A percentile compares a stretch with the other conserved stretches of the same genome.
phyloP scores from a whole-genome alignment of 1,284 basidiomycete species.

The Phellinidium pouzarii region DNA sequence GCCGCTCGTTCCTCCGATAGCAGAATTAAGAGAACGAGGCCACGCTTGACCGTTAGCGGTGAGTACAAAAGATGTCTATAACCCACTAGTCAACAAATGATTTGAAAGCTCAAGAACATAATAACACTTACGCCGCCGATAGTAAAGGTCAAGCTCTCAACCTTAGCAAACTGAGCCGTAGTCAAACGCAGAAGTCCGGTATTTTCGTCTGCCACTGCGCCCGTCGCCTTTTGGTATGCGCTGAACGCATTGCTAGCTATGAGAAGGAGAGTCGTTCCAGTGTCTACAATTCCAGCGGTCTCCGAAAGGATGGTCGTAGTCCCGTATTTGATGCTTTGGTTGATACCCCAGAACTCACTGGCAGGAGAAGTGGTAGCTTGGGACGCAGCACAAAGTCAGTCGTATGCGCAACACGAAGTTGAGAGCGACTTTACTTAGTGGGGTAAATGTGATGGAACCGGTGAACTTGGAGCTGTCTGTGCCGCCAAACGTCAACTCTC shows the following conservation, averaged over 20 bases:
- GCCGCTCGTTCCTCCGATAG: slow-evolving; percentile 19
- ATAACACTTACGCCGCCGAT: slow-evolving; percentile 18
- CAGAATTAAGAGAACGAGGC: slow-evolving; percentile 21
- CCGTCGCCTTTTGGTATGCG: slow-evolving; percentile 20
- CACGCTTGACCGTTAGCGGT: slow-evolving; percentile 24
- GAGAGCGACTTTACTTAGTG: slow-evolving; percentile 16
- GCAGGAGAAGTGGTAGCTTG: slow-evolving; percentile 17
- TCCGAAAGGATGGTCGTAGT: slow-evolving; percentile 20
- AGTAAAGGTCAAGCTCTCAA: slow-evolving; percentile 21
- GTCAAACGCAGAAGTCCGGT: slow-evolving; percentile 21
- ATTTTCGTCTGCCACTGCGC: slow-evolving; percentile 17
- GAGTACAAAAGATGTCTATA: slow-evolving; percentile 21
- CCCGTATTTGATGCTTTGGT: slow-evolving; percentile 20
- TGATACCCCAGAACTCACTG: slow-evolving; percentile 22
- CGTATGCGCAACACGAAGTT: not conserved
- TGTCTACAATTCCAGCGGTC: slow-evolving; percentile 23
- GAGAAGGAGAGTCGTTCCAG: slow-evolving; percentile 22
- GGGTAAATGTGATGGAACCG: slow-evolving; percentile 20
- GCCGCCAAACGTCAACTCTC: slow-evolving; percentile 22
- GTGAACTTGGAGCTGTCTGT: slow-evolving; percentile 22
- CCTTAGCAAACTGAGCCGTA: slow-evolving; percentile 18
- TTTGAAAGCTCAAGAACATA: not conserved
- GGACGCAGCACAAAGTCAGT: not conserved
- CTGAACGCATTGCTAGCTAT: slow-evolving; percentile 20
- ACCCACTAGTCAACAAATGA: not conserved